These are phyloP conservation scores for Trichoderma aggressivum DNA, from an alignment of 2,329 filamentous ascomycete species.

Conservation along the genomic window DNA sequence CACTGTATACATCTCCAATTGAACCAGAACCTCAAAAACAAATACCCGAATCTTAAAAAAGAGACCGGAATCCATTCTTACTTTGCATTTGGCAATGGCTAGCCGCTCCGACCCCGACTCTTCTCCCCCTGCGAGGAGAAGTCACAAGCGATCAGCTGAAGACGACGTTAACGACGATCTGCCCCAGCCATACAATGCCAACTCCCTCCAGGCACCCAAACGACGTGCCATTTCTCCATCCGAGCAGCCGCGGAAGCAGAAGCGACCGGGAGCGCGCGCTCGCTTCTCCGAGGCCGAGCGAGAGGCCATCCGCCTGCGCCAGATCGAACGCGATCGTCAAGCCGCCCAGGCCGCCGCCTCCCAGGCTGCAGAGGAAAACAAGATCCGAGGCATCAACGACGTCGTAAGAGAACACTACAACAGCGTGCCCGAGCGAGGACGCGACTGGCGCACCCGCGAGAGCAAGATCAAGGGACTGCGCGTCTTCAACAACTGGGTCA, in stretches of 20 bases:
- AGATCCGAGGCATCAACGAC: slow-evolving; percentile 63
- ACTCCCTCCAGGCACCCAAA: slow-evolving; percentile 55
- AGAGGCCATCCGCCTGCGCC: slow-evolving; percentile 62
- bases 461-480: slow-evolving; percentile 92
- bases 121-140: slow-evolving; percentile 18
- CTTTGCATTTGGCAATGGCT: slow-evolving; percentile 12
- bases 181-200: slow-evolving; percentile 60
- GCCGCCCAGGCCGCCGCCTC: slow-evolving; percentile 36
- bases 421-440: slow-evolving; percentile 84
- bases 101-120: slow-evolving; percentile 14
- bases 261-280: slow-evolving; percentile 64
- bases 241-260: slow-evolving; percentile 60
- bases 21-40: background rate
- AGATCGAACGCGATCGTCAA: slow-evolving; percentile 54
- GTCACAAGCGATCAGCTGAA: slow-evolving; percentile 33
- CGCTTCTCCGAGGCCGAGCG: slow-evolving; percentile 65
- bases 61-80: background rate
- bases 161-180: slow-evolving; percentile 43
- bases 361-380: slow-evolving; percentile 36
- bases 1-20: background rate
- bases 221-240: slow-evolving; percentile 55
- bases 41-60: background rate
- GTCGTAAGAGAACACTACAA: slow-evolving; percentile 95
- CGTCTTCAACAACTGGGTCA: slow-evolving; percentile 98
- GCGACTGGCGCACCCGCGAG: slow-evolving; percentile 91